Evolutionary conservation across 2,329 filamentous ascomycete genomes (phyloP), one percentile per base, ranked within the genome.

Genomic region (Calonectria leucothoes): DNA sequence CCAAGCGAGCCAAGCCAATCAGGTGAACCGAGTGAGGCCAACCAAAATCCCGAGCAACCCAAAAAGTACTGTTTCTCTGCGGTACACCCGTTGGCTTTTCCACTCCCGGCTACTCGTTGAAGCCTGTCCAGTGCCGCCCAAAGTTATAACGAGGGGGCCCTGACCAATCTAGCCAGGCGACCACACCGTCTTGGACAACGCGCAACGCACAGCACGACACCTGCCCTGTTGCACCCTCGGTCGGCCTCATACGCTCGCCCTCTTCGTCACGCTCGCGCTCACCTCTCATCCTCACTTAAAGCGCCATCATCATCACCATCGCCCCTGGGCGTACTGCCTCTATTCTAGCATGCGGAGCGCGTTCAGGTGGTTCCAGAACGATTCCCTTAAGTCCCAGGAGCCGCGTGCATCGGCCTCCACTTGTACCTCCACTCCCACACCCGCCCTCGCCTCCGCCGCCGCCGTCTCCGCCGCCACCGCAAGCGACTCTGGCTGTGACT

Each of bases 291-390:
- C 55, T 64, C 63, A 45, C 39, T 64, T 48, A 31, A 48, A 42
- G 8, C 39, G 64, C n/a, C 59, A 55, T 66, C 59, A 45, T 65
- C 35, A 35, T 61, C 59, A 45, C 65, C 35, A 35, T 61, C 45
- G 12, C 59, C 27, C 31, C 63, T 63, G 70, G 29, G 51, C 49
- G 25, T 74, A 73, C 70, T 55, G 52, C 55, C 74, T 65, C 35
- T 37, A 35, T 48, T 39, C 23, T 55, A 75, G 68, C 49, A 79
- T 79, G 78, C 74, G 74, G 59, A 78, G 70, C 71, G 71, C 77
- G 63, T 64, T 81, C 74, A 77, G 66, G 66, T 81, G 81, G 82
- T 79, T 81, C 73, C 80, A 82, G 74, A 81, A 79, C 69, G 76
- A 80, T 76, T 72, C 68, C 66, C 69, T 70, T 65, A 75, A 76